Evolutionary conservation across 257 asterid species (phyloP).

Genomic region (Paulownia fortunei): DNA sequence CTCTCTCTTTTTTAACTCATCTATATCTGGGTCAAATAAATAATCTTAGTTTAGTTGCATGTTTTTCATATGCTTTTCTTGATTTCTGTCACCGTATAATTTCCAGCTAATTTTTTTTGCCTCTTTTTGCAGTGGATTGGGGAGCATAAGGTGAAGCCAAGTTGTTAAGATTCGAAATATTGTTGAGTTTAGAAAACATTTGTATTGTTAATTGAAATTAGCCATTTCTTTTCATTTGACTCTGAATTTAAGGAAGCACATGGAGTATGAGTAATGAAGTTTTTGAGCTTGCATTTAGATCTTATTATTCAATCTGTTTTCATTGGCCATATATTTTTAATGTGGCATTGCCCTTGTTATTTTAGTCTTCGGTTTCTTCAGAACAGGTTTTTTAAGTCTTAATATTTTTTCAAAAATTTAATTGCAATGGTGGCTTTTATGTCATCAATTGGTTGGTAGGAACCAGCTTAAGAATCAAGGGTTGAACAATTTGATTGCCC

Average conservation of each 20-base stretch:
- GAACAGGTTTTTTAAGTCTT: too few species aligned
- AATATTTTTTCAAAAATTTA: too few species aligned
- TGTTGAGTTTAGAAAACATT: slow-evolving; percentile 17
- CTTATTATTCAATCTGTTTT: background rate
- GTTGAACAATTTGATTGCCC: too few species aligned
- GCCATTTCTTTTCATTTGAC: slow-evolving; percentile 3
- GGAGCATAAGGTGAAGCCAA: slow-evolving; percentile 3
- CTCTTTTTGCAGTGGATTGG: slow-evolving; percentile 12
- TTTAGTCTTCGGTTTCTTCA: background rate
- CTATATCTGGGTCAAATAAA: background rate
- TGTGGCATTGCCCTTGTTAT: background rate
- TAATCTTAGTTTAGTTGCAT: background rate
- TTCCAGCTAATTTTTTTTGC: background rate
- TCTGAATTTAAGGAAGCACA: slow-evolving; percentile 5
- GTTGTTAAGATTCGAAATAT: background rate
- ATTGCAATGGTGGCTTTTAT: too few species aligned
- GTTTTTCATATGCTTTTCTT: background rate
- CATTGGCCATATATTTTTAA: background rate
- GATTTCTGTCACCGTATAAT: background rate
- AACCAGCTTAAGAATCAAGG: too few species aligned
- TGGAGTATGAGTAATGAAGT: slow-evolving; percentile 24
- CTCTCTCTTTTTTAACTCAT: background rate
- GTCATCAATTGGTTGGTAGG: too few species aligned
- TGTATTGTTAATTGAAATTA: slow-evolving; percentile 17
- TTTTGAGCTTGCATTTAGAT: slow-evolving; percentile 21